Evolutionary conservation across 805 yeast species (phyloP).

Genomic region (Myxozyma sirexii): DNA sequence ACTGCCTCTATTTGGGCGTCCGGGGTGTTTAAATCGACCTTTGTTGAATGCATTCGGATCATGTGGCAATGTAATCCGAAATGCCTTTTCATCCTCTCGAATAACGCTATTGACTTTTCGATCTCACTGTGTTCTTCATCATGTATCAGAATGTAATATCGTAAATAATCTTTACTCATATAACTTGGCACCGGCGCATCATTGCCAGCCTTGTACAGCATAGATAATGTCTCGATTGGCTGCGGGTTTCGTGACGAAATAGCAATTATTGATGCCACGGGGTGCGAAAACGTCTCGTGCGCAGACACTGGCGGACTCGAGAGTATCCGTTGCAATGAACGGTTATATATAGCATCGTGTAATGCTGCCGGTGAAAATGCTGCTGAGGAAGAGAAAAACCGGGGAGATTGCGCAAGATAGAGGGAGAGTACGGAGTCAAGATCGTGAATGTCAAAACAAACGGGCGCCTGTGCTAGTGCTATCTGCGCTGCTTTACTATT

Average conservation of each 20-base stretch:
- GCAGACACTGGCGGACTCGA: constrained; percentile 65
- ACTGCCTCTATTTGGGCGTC: constrained; percentile 27
- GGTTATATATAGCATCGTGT: constrained; percentile 53
- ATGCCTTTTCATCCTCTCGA: constrained; percentile 47
- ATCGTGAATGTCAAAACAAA: constrained; percentile 21
- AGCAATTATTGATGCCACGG: constrained; percentile 72
- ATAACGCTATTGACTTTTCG: constrained; percentile 46
- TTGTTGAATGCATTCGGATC: constrained; percentile 30
- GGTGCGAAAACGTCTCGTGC: constrained; percentile 86
- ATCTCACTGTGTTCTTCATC: constrained; percentile 52
- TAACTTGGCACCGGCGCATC: constrained; percentile 56
- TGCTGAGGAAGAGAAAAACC: constrained; percentile 37
- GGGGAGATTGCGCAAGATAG: constrained; percentile 17
- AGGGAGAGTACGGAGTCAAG: constrained; percentile 20
- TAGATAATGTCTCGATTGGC: constrained; percentile 61
- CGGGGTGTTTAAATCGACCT: constrained; percentile 13
- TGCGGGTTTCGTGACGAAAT: constrained; percentile 60
- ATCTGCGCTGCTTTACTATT: constrained; percentile 10
- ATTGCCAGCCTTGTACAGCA: constrained; percentile 51
- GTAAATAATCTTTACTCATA: constrained; percentile 66
- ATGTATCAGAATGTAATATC: constrained; percentile 53
- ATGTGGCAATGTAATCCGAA: constrained; percentile 44
- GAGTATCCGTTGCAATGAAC: constrained; percentile 59
- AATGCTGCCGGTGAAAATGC: constrained; percentile 25
- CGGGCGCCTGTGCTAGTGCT: constrained; percentile 12